These are phyloP conservation scores for Populus hybrid DNA, from an alignment of 441 rosid genomes.

Conservation along the genomic window DNA sequence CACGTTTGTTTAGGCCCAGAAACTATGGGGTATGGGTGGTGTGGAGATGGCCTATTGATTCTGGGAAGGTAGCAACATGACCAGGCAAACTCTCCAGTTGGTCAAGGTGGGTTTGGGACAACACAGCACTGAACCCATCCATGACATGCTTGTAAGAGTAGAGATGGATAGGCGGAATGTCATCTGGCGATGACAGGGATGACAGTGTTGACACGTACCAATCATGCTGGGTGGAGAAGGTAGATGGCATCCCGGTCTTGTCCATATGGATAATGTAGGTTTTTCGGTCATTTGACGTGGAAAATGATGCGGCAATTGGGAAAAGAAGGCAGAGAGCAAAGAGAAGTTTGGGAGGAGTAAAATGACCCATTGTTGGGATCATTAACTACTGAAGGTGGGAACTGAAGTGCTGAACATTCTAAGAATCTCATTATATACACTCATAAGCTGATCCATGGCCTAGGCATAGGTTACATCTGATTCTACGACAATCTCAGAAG, in stretches of 20 bases:
- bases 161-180: constrained; percentile 32
- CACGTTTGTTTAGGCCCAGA: constrained; percentile 55
- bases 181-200: constrained; percentile 30
- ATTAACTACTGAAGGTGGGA: constrained; percentile 1
- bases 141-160: constrained; percentile 47
- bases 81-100: constrained; percentile 27
- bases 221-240: constrained; percentile 34
- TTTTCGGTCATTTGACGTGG: constrained; percentile 10
- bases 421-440: background rate
- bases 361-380: constrained; percentile 20
- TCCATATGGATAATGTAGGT: constrained; percentile 46
- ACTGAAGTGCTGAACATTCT: background rate
- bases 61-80: constrained; percentile 42
- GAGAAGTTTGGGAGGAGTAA: constrained; percentile 12
- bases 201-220: constrained; percentile 46
- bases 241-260: constrained; percentile 34
- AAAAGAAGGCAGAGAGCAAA: constrained; percentile 13
- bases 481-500: background rate
- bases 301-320: constrained; percentile 2
- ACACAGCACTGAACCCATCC: constrained; percentile 46
- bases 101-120: constrained; percentile 37
- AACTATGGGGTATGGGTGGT: constrained; percentile 77
- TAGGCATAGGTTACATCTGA: background rate
- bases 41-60: constrained; percentile 56
- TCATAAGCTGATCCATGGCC: background rate